These are phyloP conservation scores for Candida palmyrensis DNA, from an alignment of 805 yeast species.

Conservation along the genomic window DNA sequence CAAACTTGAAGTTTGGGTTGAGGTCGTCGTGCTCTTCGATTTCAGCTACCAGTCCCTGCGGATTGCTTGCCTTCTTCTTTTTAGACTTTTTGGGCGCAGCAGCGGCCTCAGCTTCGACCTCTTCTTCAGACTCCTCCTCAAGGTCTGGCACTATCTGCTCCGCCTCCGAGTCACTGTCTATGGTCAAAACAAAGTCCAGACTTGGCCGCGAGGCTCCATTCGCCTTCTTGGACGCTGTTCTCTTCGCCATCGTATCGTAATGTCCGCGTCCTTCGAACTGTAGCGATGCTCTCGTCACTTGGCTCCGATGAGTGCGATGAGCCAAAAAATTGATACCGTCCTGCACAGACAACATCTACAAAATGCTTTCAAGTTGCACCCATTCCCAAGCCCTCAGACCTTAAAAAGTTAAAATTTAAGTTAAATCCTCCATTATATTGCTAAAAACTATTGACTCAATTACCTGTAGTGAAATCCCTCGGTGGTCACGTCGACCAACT, in stretches of 20 bases:
- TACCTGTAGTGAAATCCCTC: constrained; percentile 21
- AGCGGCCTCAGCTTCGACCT: constrained; percentile 44
- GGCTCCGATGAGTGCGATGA: too few relatives aligned
- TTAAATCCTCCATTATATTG: too few relatives aligned
- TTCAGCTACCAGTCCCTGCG: constrained; percentile 22
- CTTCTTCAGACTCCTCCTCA: constrained; percentile 18
- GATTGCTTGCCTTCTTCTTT: constrained; percentile 15
- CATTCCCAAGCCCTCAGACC: too few relatives aligned
- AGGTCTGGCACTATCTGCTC: constrained; percentile 19
- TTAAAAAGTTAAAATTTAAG: too few relatives aligned
- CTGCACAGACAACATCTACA: constrained; percentile 1
- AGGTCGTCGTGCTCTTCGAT: constrained; percentile 46
- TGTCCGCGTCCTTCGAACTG: too few relatives aligned
- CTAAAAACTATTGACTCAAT: not conserved
- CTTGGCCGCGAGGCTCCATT: constrained; percentile 5
- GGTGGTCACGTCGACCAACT: constrained; percentile 15
- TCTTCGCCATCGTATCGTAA: constrained; percentile 4
- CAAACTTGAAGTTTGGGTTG: constrained; percentile 71
- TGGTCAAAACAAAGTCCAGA: constrained; percentile 65
- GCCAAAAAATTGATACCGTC: constrained; percentile 1
- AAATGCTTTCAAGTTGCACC: too few relatives aligned
- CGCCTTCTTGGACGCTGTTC: not conserved
- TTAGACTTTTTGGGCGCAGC: constrained; percentile 19
- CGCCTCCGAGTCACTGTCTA: constrained; percentile 68
- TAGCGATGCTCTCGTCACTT: too few relatives aligned